Base-by-base conservation (phyloP, 495 filamentous ascomycete genomes). In the Penicillium atrosanguineum region DNA sequence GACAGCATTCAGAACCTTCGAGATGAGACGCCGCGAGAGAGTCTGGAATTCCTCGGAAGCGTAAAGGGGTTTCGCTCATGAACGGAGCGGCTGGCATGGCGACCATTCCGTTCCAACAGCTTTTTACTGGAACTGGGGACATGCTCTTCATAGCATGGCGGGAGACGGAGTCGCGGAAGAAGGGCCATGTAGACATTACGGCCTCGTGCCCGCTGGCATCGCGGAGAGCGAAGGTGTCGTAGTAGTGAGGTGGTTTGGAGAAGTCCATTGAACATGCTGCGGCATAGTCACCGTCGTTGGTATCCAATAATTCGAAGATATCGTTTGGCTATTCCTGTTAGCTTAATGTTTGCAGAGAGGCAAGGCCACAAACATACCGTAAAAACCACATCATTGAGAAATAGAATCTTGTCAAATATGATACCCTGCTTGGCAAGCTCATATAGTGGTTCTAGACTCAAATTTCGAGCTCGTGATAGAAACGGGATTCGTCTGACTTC, bases 101-200 rank as follows among this genome's bases (percentile, higher is more conserved):
- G 16, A 86, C 82, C 63, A 93, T 86, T 40, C 90, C 89, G 48
- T 94, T 94, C 90, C 90, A 95, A 67, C 90, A 95, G 50, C 85
- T 88, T 26, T 67, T 70, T 0, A 95, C 89, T 2, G 83, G 86
- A 7, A 92, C 78, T 0, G 88, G 83, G 4, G 69, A 55, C 55
- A 79, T 74, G 5, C 55, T 59, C 23, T 77, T 69, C 26, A 90
- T 70, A 0, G 87, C 83, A 9, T 77, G 62, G 31, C 83, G 75
- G 9, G 89, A 89, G 14, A 63, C 65, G 0, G 70, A 58, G 3
- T 86, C 79, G 26, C 79, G 75, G 60, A 96, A 96, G 70, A 86
- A 95, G 0, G 91, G 91, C 82, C 87, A 95, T 20, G 79, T 86
- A 51, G 83, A 77, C 52, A 82, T 82, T 7, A 84, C 67, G 15